Percentiles rank a stretch among this genome's conserved stretches.
Conservation (phyloP, 345 rosid species). For the Litchi chinensis region DNA sequence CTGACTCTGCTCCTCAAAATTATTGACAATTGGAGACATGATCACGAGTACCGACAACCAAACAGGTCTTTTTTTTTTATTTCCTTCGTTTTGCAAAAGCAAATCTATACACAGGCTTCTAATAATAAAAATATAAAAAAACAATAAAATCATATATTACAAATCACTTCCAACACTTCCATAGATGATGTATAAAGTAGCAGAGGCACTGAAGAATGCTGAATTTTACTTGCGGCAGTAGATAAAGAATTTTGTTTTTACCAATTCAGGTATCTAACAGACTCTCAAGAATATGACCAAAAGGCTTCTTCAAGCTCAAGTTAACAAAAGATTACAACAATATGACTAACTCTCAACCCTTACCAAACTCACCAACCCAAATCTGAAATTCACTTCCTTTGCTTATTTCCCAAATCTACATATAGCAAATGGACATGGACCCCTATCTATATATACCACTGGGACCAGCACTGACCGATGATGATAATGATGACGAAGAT, state of each 20-base stretch:
- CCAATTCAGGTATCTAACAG: conserved; percentile 31
- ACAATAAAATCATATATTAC: too few relatives aligned
- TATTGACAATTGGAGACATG: conserved; percentile 7
- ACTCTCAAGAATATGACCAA: conserved; percentile 25
- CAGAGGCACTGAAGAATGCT: conserved; percentile 25
- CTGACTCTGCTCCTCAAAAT: not conserved
- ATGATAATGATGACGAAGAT: too few relatives aligned
- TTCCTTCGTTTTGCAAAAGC: too few relatives aligned
- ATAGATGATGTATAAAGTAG: not conserved
- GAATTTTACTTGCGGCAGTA: not conserved
- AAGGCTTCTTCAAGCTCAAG: conserved; percentile 45
- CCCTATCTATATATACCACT: conserved; percentile 31
- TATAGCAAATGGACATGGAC: conserved; percentile 26
- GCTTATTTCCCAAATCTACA: conserved; percentile 47
- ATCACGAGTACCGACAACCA: conserved; percentile 10
- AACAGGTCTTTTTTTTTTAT: not conserved
- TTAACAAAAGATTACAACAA: conserved; percentile 39
- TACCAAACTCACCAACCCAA: conserved; percentile 44
- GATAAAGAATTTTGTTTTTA: conserved; percentile 23
- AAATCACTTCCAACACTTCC: too few relatives aligned
- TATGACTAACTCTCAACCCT: conserved; percentile 28
- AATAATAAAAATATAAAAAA: too few relatives aligned
- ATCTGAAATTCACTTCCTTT: conserved; percentile 34
- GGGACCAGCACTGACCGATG: conserved; percentile 27
- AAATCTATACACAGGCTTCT: too few relatives aligned